Percentiles rank a stretch among this genome's conserved stretches.
These are phyloP conservation scores for Globisporangium paroecandrum DNA, from an alignment of 352 stramenopile genomes.

Conservation along the genomic window DNA sequence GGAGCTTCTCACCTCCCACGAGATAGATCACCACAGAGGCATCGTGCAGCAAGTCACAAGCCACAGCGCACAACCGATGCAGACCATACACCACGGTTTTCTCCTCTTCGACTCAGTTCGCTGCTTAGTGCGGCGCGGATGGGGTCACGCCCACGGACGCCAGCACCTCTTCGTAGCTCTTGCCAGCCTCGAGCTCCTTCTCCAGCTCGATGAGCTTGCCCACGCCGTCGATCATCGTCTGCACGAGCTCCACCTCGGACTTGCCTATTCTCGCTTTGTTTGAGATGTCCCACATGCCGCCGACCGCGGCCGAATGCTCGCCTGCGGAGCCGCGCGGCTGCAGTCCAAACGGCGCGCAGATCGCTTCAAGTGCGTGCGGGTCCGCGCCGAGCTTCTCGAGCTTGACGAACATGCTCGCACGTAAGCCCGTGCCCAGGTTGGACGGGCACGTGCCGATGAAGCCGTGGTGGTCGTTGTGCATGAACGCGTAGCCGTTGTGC, in stretches of 20 bases:
- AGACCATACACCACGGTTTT: not conserved
- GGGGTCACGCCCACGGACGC: slow-evolving; percentile 47
- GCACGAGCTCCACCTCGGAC: slow-evolving; percentile 92
- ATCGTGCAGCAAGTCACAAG: not conserved
- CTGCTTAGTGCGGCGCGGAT: not conserved
- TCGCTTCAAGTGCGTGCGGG: slow-evolving; percentile 62
- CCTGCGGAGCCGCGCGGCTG: slow-evolving; percentile 77
- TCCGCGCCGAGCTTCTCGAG: slow-evolving; percentile 73
- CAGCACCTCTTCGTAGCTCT: slow-evolving; percentile 62
- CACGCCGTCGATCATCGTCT: slow-evolving; percentile 94
- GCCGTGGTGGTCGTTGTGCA: slow-evolving; percentile 86
- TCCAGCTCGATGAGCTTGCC: slow-evolving; percentile 90
- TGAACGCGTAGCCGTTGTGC: slow-evolving; percentile 75
- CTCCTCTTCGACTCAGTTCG: not conserved
- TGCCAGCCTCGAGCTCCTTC: slow-evolving; percentile 74
- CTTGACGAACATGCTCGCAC: slow-evolving; percentile 84
- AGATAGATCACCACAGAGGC: not conserved
- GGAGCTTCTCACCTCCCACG: not conserved
- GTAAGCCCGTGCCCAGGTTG: slow-evolving; percentile 82
- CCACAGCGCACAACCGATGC: not conserved
- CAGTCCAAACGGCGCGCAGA: slow-evolving; percentile 72
- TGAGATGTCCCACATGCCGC: slow-evolving; percentile 91
- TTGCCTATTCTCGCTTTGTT: slow-evolving; percentile 93
- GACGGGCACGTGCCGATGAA: slow-evolving; percentile 85
- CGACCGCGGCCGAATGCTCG: slow-evolving; percentile 74